A percentile compares a stretch with the other conserved stretches of the same genome.
These are phyloP conservation scores for Gillenia trifoliata DNA, from an alignment of 306 rosid genomes.

Conservation along the genomic window DNA sequence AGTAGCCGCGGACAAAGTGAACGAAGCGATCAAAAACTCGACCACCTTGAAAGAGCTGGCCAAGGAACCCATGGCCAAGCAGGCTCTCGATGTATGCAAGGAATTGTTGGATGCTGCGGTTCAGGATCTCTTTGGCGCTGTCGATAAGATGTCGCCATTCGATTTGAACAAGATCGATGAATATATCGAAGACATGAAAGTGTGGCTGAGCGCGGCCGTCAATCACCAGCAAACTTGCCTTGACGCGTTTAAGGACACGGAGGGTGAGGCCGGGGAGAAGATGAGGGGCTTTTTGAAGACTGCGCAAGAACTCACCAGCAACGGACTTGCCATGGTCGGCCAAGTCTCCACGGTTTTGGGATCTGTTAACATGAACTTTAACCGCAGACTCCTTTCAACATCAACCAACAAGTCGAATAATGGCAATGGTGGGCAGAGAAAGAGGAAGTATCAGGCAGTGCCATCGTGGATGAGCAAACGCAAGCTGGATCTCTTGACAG, in stretches of 20 bases:
- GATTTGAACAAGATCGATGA: too few relatives aligned
- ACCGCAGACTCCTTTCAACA: not conserved
- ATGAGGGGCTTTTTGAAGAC: conserved; percentile 38
- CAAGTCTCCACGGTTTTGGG: too few relatives aligned
- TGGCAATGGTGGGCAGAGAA: not conserved
- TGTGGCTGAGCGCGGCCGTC: conserved; percentile 54
- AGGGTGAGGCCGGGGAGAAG: conserved; percentile 32
- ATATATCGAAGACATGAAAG: conserved; percentile 43
- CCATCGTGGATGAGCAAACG: conserved; percentile 43
- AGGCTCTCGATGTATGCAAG: conserved; percentile 45
- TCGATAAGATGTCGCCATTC: conserved; percentile 17
- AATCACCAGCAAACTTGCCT: conserved; percentile 54
- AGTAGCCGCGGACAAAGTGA: conserved; percentile 19
- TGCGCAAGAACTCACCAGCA: conserved; percentile 40
- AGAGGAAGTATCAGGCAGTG: not conserved
- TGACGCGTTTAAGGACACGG: conserved; percentile 48
- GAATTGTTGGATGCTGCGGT: conserved; percentile 45
- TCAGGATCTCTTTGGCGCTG: conserved; percentile 37
- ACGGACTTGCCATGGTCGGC: conserved; percentile 66
- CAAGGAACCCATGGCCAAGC: conserved; percentile 40
- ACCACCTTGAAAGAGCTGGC: conserved; percentile 20
- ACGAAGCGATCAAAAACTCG: conserved; percentile 21
- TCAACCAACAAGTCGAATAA: too few relatives aligned
- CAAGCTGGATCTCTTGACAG: conserved; percentile 26
- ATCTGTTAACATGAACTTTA: not conserved